Base-by-base conservation (phyloP, 495 filamentous ascomycete genomes). In the Penicillium lividum region DNA sequence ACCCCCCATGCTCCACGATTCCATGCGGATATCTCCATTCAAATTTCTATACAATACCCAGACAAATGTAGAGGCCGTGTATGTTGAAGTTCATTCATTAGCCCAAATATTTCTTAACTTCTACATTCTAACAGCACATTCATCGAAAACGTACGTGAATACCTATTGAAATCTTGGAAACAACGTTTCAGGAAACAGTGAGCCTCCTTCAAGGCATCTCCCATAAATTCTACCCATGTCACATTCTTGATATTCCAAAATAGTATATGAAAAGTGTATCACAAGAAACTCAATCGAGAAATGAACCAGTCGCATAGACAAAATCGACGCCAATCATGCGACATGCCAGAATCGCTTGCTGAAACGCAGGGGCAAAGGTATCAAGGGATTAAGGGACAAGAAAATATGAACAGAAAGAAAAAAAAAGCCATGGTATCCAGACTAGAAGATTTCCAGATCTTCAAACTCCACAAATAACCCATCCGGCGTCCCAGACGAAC, bases 401-500 rank as follows among this genome's bases (percentile, higher is more conserved):
- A 25, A 15, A 42, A 42, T n/a, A 36, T 36, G 29, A 31, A 31
- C 29, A 51, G 48, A 29, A 48, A 7, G 34, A 34, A 52, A 57
- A 34, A 15, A 16, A 57, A 36, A 48, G 6, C 15, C 13, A 34
- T 48, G 9, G 33, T 34, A 34, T 3, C 34, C 34, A 51, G 42
- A 30, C 65, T 71, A 82, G 58, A 80, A 80, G 27, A 84, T 84
- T 64, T 84, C 80, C 69, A 84, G 58, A 67, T 78, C 80, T 60
- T 84, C 81, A 72, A 84, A 84, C 59, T 82, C 78, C 38, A 84
- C 81, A 43, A 80, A 69, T 68, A 84, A 68, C 53, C 76, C 73
- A 68, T 80, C 68, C 34, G 67, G 62, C 52, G 63, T 61, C 1
- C 64, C 68, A 43, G 64, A 62, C 45, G 64, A 51, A 45, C 66